phyloP scores from a whole-genome alignment of 2,329 filamentous ascomycete species.

The Periconia sp. region DNA sequence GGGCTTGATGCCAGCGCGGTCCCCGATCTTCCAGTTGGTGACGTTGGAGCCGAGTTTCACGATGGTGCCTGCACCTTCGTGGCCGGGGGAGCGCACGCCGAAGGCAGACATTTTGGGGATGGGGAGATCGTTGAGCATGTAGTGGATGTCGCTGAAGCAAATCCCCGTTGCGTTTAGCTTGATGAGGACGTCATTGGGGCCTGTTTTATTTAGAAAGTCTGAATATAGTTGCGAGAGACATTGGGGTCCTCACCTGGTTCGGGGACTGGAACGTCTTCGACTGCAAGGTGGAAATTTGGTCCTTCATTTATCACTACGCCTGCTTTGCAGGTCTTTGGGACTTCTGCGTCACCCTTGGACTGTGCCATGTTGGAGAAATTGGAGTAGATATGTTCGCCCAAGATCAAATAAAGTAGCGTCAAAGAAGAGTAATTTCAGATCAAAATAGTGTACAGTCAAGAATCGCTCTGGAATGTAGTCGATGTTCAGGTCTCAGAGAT shows the following conservation, averaged over 20 bases:
- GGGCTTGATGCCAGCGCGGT: conserved; percentile 46
- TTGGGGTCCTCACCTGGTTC: conserved; percentile 44
- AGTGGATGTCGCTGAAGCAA: conserved; percentile 64
- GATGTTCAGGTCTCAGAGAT: no score
- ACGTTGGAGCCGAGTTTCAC: conserved; percentile 60
- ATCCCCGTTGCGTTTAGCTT: conserved; percentile 63
- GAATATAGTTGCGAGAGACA: neutral
- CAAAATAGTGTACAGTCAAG: no score
- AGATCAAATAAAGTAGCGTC: no score
- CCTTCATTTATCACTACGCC: conserved; percentile 58
- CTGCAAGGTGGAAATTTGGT: conserved; percentile 52
- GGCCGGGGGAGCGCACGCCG: conserved; percentile 53
- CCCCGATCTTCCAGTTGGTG: conserved; percentile 50
- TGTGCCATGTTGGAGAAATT: no score
- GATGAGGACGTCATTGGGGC: conserved; percentile 61
- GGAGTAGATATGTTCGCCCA: no score
- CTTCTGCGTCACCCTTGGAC: no score
- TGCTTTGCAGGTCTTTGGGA: conserved; percentile 56
- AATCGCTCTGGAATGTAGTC: no score
- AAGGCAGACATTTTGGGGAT: conserved; percentile 40
- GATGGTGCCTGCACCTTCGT: conserved; percentile 62
- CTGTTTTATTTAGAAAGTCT: conserved; percentile 37
- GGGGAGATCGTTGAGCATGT: conserved; percentile 60
- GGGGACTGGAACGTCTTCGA: conserved; percentile 54
- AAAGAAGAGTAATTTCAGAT: no score